phyloP scores from a whole-genome alignment of 305 asterid genomes.

The Andrographis paniculata region DNA sequence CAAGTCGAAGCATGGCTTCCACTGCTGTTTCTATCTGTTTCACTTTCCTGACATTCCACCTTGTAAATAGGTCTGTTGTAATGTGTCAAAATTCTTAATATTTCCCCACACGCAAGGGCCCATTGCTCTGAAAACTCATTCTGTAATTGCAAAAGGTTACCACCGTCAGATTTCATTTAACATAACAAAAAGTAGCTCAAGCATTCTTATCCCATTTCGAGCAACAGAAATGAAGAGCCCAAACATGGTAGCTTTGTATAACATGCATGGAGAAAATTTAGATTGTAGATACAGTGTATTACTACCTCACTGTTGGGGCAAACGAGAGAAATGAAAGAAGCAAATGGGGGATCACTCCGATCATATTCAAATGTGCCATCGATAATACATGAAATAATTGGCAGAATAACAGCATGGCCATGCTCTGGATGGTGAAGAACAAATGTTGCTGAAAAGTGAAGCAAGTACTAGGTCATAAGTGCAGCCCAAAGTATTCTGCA shows the following conservation, averaged over 20 bases:
- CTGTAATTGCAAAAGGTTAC: constrained; percentile 35
- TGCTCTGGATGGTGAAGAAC: constrained; percentile 99
- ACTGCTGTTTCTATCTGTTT: constrained; percentile 61
- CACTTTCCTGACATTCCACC: constrained; percentile 50
- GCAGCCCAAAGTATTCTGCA: constrained; percentile 19
- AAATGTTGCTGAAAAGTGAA: constrained; percentile 72
- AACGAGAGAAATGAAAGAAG: constrained; percentile 88
- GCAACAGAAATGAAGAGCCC: constrained; percentile 8
- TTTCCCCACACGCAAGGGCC: constrained; percentile 99
- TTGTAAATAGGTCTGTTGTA: constrained; percentile 91
- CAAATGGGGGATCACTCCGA: constrained; percentile 70
- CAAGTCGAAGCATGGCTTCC: constrained; percentile 76
- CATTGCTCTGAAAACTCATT: constrained; percentile 92
- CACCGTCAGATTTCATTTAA: constrained; percentile 15
- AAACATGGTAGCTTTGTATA: constrained; percentile 3
- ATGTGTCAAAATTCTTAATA: constrained; percentile 83
- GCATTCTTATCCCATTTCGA: background rate
- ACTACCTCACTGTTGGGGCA: constrained; percentile 74
- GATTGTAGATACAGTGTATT: background rate
- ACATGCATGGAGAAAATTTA: constrained; percentile 11
- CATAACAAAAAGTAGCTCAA: too few relatives aligned
- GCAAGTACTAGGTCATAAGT: constrained; percentile 19
- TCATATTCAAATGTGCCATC: constrained; percentile 75
- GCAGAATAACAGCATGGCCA: constrained; percentile 94
- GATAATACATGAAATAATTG: constrained; percentile 87